These are phyloP conservation scores for Candida buenavistaensis DNA, from an alignment of 1,139 yeast species.

Conservation along the genomic window DNA sequence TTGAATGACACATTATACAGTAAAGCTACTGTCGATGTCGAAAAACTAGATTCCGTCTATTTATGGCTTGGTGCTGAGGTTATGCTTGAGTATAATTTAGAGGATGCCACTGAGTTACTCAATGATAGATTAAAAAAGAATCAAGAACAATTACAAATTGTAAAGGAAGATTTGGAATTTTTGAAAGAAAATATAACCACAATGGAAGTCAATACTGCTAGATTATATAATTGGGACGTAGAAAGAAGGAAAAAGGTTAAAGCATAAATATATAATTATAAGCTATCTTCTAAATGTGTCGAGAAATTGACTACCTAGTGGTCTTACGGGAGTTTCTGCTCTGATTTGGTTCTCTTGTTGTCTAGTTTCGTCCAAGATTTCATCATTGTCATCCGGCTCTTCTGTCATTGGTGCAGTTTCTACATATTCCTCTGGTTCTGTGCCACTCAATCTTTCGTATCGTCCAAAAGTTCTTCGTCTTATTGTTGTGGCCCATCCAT, in stretches of 20 bases:
- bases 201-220: slow-evolving; percentile 95
- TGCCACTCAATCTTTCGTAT: slow-evolving; percentile 16
- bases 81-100: slow-evolving; percentile 91
- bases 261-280: slow-evolving; percentile 1
- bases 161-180: slow-evolving; percentile 85
- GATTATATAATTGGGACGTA: slow-evolving; percentile 95
- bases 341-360: slow-evolving; percentile 30
- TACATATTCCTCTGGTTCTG: slow-evolving; percentile 13
- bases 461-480: slow-evolving; percentile 9
- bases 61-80: slow-evolving; percentile 98
- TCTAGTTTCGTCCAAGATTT: slow-evolving; percentile 23
- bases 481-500: slow-evolving; percentile 4
- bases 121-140: slow-evolving; percentile 64
- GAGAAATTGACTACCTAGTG: slow-evolving; percentile 57
- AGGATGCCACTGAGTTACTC: slow-evolving; percentile 78
- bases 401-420: slow-evolving; percentile 7
- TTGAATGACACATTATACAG: slow-evolving; percentile 90
- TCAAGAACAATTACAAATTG: slow-evolving; percentile 52
- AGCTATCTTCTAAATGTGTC: slow-evolving; percentile 52
- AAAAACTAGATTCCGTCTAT: slow-evolving; percentile 54
- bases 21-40: slow-evolving; percentile 65
- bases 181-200: slow-evolving; percentile 92
- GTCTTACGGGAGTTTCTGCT: slow-evolving; percentile 59
- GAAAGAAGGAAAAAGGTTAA: slow-evolving; percentile 64
- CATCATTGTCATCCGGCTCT: slow-evolving; percentile 24